Base-by-base conservation (phyloP, 257 asterid species). In the Coffea eugenioides region DNA sequence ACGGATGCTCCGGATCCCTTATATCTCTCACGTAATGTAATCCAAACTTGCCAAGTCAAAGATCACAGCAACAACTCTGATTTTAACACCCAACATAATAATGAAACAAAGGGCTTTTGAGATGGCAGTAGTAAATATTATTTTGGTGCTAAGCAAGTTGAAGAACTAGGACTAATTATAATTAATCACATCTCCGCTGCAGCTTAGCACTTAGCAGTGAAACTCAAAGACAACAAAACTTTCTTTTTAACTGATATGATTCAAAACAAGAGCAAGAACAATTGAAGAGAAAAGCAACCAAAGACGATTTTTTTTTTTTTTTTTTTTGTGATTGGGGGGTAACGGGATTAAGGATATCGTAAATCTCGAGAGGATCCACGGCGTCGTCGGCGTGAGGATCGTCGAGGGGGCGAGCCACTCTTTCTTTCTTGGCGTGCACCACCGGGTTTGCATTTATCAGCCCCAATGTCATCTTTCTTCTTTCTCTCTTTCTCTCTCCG, bases 1-100 rank as follows among this genome's bases (percentile, higher is more conserved):
- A 93, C 3, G 98, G 97, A 84, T 94, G 98, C 90, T 94, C 98
- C 23, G 97, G 97, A 93, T 94, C 98, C 83, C 97, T 86, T 54
- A 93, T 94, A 82, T 94, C 98, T 88, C 92, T 89, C 85, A 94
- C 92, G 77, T 85, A 77, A 79, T 92, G 97, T 93, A 79, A 59
- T 23, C 8, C 79, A 13, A 75, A 36, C 11, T 25, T 80, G 64
- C 74, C 52, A 48, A 84, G 95, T 92, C 89, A 94, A 92, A 80
- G 97, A 89, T 64, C 82, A 34, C 90, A 80, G 15, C 16, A 12
- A 61, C 27, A 11, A 8, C 69, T 59, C 43, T 39, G 4, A 39
- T 39, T 39, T 39, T 39, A 39, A 39, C 43, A 39, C 43, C 43
- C 43, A 39, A 39, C 43, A 39, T 20, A 68, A 11, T 14, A 54